A percentile compares a stretch with the other conserved stretches of the same genome.
phyloP scores from a whole-genome alignment of 2,329 filamentous ascomycete genomes.

The Aplosporella prunicola region DNA sequence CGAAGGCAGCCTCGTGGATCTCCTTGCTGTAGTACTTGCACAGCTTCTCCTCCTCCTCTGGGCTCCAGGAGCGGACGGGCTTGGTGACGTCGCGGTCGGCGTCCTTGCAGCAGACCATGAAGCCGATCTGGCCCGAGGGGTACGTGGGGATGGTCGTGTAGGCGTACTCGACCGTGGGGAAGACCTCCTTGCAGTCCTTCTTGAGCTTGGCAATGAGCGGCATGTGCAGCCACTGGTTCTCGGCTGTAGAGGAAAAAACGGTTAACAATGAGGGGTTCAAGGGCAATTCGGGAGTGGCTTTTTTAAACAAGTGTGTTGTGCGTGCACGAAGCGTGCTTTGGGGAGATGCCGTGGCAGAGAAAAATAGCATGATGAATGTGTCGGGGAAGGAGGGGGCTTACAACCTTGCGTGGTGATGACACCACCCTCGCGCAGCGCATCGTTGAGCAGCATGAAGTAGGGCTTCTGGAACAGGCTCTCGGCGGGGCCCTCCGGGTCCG shows the following conservation, averaged over 20 bases:
- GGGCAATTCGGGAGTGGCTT: not conserved
- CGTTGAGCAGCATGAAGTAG: conserved; percentile 90
- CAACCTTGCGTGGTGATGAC: conserved; percentile 99
- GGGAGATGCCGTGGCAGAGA: not conserved
- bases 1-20: conserved; percentile 89
- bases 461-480: conserved; percentile 97
- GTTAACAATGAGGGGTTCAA: conserved; percentile 19
- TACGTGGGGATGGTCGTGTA: conserved; percentile 99
- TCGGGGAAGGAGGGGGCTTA: conserved; percentile 61
- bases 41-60: conserved; percentile 83
- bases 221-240: conserved; percentile 99
- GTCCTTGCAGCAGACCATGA: conserved; percentile 99
- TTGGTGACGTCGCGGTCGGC: conserved; percentile 70
- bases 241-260: conserved; percentile 48
- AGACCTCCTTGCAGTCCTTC: conserved; percentile 93
- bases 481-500: conserved; percentile 91
- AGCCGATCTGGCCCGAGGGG: conserved; percentile 96
- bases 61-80: conserved; percentile 70
- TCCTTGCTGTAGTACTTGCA: conserved; percentile 97
- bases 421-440: conserved; percentile 85
- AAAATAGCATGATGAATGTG: too few relatives aligned
- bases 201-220: conserved; percentile 88
- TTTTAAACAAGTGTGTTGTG: not conserved
- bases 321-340: not conserved
- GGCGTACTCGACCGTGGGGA: conserved; percentile 94